Evolutionary conservation across 176 grass and related monocot species (phyloP).

Genomic region (Thinopyrum elongatum): DNA sequence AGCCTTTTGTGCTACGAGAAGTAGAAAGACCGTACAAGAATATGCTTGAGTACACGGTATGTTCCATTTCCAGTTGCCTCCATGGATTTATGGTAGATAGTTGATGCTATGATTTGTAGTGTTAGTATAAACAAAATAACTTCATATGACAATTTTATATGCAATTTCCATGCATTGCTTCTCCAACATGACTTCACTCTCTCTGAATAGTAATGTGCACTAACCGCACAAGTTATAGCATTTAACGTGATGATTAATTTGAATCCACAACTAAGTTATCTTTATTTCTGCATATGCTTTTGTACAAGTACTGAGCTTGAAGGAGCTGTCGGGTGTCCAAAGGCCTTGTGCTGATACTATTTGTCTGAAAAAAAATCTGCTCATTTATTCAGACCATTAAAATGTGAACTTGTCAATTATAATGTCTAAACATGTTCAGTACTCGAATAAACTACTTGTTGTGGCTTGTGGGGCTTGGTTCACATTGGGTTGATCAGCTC

Average conservation of each 20-base stretch:
- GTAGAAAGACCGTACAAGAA: slow-evolving; percentile 98
- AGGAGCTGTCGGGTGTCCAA: background rate
- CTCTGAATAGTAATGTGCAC: background rate
- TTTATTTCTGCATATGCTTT: slow-evolving; percentile 13
- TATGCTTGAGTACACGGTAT: slow-evolving; percentile 97
- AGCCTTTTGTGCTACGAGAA: slow-evolving; percentile 96
- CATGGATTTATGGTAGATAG: slow-evolving; percentile 14
- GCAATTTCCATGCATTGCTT: background rate
- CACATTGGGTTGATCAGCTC: background rate
- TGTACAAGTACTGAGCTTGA: slow-evolving; percentile 12
- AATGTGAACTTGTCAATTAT: slow-evolving; percentile 15
- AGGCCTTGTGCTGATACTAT: slow-evolving; percentile 4
- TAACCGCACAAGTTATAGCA: background rate
- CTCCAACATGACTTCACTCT: background rate
- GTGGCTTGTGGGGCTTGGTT: background rate
- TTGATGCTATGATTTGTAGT: slow-evolving; percentile 9
- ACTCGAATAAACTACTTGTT: background rate
- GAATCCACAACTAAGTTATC: background rate
- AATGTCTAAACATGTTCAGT: slow-evolving; percentile 21
- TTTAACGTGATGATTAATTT: slow-evolving; percentile 15
- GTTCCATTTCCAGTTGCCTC: slow-evolving; percentile 27
- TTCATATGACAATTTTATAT: background rate
- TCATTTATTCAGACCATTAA: slow-evolving; percentile 14
- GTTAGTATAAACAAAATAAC: background rate
- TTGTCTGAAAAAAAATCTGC: background rate